Evolutionary conservation across 2,329 filamentous ascomycete species (phyloP).

Genomic region (Helminthosporium solani): DNA sequence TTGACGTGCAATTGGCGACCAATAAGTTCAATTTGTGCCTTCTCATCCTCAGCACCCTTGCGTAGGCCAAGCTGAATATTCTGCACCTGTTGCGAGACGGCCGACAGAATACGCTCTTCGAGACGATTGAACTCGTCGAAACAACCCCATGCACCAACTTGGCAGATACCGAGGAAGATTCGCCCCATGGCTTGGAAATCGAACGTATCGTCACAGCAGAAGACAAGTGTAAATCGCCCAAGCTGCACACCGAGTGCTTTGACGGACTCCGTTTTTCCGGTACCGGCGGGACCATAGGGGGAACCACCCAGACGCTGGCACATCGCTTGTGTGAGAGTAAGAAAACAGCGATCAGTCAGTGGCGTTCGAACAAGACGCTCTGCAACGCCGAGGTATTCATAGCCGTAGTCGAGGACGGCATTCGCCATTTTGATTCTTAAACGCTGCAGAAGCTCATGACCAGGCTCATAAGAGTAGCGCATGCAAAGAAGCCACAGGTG

Average conservation of each 20-base stretch:
- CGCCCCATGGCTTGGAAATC: slow-evolving; percentile 99
- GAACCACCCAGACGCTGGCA: slow-evolving; percentile 95
- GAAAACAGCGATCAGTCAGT: slow-evolving; percentile 95
- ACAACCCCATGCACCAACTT: slow-evolving; percentile 98
- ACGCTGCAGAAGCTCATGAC: slow-evolving; percentile 78
- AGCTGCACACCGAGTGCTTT: slow-evolving; percentile 96
- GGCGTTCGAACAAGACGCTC: slow-evolving; percentile 96
- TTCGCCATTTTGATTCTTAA: slow-evolving; percentile 96
- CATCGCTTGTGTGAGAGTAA: slow-evolving; percentile 93
- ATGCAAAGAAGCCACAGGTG: slow-evolving; percentile 95
- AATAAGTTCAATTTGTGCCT: slow-evolving; percentile 89
- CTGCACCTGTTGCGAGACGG: slow-evolving; percentile 98
- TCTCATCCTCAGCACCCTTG: slow-evolving; percentile 76
- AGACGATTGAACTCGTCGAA: slow-evolving; percentile 99
- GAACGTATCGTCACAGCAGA: slow-evolving; percentile 99
- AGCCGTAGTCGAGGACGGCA: slow-evolving; percentile 90
- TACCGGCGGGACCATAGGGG: slow-evolving; percentile 95
- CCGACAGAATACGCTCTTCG: slow-evolving; percentile 94
- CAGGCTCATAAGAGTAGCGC: slow-evolving; percentile 85
- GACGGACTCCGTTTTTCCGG: slow-evolving; percentile 98
- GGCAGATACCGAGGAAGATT: slow-evolving; percentile 98
- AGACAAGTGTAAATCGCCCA: slow-evolving; percentile 95
- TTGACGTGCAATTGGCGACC: slow-evolving; percentile 89
- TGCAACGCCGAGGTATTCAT: slow-evolving; percentile 95
- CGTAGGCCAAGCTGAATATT: slow-evolving; percentile 97